Conservation (phyloP, 768 basidiomycete genomes). For the Phylloporus arenicola region DNA sequence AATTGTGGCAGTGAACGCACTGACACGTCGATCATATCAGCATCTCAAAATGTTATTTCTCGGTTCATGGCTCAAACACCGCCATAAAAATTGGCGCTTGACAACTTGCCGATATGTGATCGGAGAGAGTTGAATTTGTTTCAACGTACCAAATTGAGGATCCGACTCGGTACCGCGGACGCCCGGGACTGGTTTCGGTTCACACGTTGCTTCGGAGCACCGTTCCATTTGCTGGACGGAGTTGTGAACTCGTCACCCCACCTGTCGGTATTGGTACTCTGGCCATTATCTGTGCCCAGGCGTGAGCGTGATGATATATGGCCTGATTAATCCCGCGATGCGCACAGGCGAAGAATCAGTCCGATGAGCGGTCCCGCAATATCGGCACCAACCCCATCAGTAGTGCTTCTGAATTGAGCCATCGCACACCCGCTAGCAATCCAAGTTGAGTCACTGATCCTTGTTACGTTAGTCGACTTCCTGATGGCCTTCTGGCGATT, state of each 20-base stretch:
- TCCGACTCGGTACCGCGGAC: too few relatives aligned
- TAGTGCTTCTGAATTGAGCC: slow-evolving; percentile 15
- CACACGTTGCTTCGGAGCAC: neutral
- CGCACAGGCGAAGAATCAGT: slow-evolving; percentile 2
- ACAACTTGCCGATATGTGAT: neutral
- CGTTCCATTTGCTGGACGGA: neutral
- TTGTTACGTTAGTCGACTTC: slow-evolving; percentile 1
- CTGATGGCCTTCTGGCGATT: neutral
- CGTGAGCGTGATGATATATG: neutral
- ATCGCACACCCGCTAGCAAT: neutral
- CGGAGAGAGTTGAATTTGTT: neutral
- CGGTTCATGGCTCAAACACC: slow-evolving; percentile 9
- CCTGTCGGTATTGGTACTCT: neutral
- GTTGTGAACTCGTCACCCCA: neutral
- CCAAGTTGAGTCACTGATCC: slow-evolving; percentile 1
- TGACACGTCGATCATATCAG: neutral
- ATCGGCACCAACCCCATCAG: neutral
- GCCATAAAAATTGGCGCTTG: neutral
- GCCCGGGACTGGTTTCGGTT: neutral
- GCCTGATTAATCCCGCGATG: slow-evolving; percentile 9
- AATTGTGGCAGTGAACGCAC: neutral
- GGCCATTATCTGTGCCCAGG: neutral
- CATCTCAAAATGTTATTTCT: slow-evolving; percentile 1
- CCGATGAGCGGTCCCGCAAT: slow-evolving; percentile 13
- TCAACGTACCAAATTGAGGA: neutral